These are phyloP conservation scores for Pichia sp. DNA, from an alignment of 1,139 yeast genomes.

Conservation along the genomic window DNA sequence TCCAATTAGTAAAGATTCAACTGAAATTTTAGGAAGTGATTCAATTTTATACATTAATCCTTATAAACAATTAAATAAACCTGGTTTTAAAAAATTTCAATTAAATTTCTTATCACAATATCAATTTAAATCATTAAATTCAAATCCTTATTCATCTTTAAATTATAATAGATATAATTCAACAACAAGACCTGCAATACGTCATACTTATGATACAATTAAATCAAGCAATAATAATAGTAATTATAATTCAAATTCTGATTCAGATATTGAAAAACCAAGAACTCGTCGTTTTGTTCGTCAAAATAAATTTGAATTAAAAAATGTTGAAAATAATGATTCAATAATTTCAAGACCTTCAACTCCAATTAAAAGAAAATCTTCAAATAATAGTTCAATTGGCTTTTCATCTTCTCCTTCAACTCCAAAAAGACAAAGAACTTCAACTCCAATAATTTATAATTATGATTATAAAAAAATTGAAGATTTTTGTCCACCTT, in stretches of 20 bases:
- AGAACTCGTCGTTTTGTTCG: constrained; percentile 54
- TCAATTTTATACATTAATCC: constrained; percentile 48
- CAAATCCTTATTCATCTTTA: constrained; percentile 13
- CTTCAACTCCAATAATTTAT: constrained; percentile 33
- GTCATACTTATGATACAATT: constrained; percentile 29
- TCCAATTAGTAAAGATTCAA: neutral
- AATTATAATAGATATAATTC: constrained; percentile 11
- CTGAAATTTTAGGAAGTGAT: constrained; percentile 37
- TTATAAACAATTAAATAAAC: constrained; percentile 37
- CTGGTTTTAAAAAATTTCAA: constrained; percentile 43
- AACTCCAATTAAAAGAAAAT: constrained; percentile 35
- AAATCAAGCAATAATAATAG: constrained; percentile 14
- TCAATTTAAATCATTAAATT: constrained; percentile 20
- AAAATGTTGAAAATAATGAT: constrained; percentile 21
- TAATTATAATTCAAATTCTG: constrained; percentile 37
- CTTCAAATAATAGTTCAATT: constrained; percentile 22
- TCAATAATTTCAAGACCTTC: constrained; percentile 27
- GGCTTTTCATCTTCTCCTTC: constrained; percentile 17
- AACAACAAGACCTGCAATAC: constrained; percentile 13
- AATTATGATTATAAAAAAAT: constrained; percentile 53
- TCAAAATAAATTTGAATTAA: constrained; percentile 31
- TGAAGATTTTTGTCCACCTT: constrained; percentile 75
- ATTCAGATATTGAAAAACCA: constrained; percentile 40
- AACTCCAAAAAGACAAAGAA: constrained; percentile 30
- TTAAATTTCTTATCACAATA: constrained; percentile 48